Base-by-base conservation (phyloP, 2,329 filamentous ascomycete genomes). In the Talaromyces piceae region DNA sequence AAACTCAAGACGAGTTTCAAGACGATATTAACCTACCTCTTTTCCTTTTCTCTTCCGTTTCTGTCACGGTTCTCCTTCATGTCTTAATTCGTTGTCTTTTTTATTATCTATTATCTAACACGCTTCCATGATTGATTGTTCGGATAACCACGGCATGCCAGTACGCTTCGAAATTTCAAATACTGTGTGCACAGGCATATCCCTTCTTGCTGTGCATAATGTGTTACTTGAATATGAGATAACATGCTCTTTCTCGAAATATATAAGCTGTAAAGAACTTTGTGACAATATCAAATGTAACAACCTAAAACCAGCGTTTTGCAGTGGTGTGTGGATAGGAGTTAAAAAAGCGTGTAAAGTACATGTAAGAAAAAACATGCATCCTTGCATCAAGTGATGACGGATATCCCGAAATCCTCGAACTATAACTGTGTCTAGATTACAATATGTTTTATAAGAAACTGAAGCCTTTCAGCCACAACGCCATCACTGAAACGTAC, bases 201-300 rank as follows among this genome's bases (percentile, higher is more conserved):
- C n/a, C n/a, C n/a, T n/a, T n/a, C n/a, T 22, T 43, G 39, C 39
- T 53, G 47, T 46, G 45, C 47, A 46, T 53, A 49, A 43, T 49
- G 49, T 53, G 51, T 53, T 49, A 39, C 51, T 49, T 49, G 49
- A 53, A 47, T 53, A 43, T 43, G 39, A 43, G 39, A 43, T 43
- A 37, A 43, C 39, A 43, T 25, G 13, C 39, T 43, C 39, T 8
- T 25, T 43, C 39, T 41, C n/a, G 46, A 48, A 41, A 22, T 48
- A 48, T 20, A 27, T 47, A 11, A 37, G 33, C 20, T 18, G 27
- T 25, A 23, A 43, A 43, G 23, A 23, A 16, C 27, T 26, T 48
- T 31, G 30, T 48, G 23, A 33, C 13, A 18, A 28, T 16, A n/a
- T 7, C 9, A 25, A 22, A 33, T 22, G 27, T 18, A 18, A 27